A percentile compares a stretch with the other conserved stretches of the same genome.
These are phyloP conservation scores for Russula olivacea DNA, from an alignment of 768 basidiomycete genomes.

Conservation along the genomic window DNA sequence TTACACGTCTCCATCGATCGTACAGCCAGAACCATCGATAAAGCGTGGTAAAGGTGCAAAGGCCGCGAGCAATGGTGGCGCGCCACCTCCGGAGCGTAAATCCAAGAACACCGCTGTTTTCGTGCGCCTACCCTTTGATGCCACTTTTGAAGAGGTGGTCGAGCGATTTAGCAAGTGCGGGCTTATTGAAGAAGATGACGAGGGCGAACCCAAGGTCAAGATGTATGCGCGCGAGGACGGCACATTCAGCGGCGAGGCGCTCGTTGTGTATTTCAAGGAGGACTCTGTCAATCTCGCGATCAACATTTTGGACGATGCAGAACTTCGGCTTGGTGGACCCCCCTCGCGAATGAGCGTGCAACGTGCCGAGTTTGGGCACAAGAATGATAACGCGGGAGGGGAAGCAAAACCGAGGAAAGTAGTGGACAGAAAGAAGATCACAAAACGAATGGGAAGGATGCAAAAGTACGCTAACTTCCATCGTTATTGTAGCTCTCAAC, in stretches of 20 bases:
- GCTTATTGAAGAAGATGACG: slow-evolving; percentile 85
- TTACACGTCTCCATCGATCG: slow-evolving; percentile 52
- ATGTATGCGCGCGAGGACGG: slow-evolving; percentile 88
- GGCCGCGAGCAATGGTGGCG: slow-evolving; percentile 31
- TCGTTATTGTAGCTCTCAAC: not conserved
- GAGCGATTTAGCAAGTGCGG: slow-evolving; percentile 89
- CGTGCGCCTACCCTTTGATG: slow-evolving; percentile 73
- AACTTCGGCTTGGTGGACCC: slow-evolving; percentile 76
- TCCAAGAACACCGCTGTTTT: slow-evolving; percentile 94
- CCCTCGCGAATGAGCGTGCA: slow-evolving; percentile 66
- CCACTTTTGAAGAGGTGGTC: slow-evolving; percentile 68
- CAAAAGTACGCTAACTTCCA: slow-evolving; percentile 53
- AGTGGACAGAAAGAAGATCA: slow-evolving; percentile 71
- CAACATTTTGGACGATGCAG: slow-evolving; percentile 85
- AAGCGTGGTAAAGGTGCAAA: slow-evolving; percentile 65
- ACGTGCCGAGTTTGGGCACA: slow-evolving; percentile 75
- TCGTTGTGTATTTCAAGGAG: slow-evolving; percentile 97
- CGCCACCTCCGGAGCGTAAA: slow-evolving; percentile 41
- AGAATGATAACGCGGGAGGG: slow-evolving; percentile 40
- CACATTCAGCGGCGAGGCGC: slow-evolving; percentile 85
- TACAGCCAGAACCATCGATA: slow-evolving; percentile 45
- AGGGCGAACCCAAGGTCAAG: slow-evolving; percentile 92
- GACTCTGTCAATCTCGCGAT: slow-evolving; percentile 86
- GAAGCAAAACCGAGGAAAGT: slow-evolving; percentile 51
- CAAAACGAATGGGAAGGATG: slow-evolving; percentile 77